Percentiles rank a stretch among this genome's conserved stretches.
phyloP scores from a whole-genome alignment of 129 eudicot species.

The Daucus carota region DH1_v3.0 NC_030385.2:1447001-1447500 shows the following conservation, averaged over 20 bases:
- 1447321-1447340: background rate
- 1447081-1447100: too few species aligned
- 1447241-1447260: too few species aligned
- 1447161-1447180: too few species aligned
- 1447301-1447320: slow-evolving; percentile 14
- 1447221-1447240: too few species aligned
- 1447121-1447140: too few species aligned
- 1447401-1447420: background rate
- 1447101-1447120: too few species aligned
- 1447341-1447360: background rate
- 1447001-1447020: background rate
- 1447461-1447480: background rate
- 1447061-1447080: too few species aligned
- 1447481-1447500: background rate
- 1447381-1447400: background rate
- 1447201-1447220: too few species aligned
- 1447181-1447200: too few species aligned
- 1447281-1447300: slow-evolving; percentile 9
- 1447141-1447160: too few species aligned
- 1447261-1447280: slow-evolving; percentile 31
- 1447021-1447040: too few species aligned
- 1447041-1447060: too few species aligned
- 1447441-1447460: background rate
- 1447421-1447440: background rate
- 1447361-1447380: background rate